Evolutionary conservation across 1,284 basidiomycete genomes (phyloP).

Genomic region (Rhizopogon parksii): DNA sequence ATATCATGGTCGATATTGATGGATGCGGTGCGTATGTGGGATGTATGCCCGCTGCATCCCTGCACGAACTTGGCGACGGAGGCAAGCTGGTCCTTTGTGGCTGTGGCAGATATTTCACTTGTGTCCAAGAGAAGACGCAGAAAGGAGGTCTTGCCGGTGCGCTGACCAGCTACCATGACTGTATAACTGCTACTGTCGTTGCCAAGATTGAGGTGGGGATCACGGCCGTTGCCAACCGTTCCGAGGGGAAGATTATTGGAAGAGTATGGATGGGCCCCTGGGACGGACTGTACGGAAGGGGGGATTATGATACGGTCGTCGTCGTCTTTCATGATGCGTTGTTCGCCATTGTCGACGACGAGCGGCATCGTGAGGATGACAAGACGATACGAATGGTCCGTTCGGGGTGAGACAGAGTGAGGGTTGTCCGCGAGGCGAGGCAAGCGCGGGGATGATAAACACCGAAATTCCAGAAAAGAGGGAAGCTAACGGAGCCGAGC

Average conservation of each 20-base stretch:
- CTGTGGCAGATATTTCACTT: slow-evolving; percentile 48
- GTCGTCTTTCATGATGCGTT: slow-evolving; percentile 10
- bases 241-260: slow-evolving; percentile 25
- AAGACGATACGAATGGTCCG: slow-evolving; percentile 11
- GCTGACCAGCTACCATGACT: slow-evolving; percentile 68
- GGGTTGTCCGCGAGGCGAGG: slow-evolving; percentile 34
- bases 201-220: slow-evolving; percentile 15
- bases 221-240: slow-evolving; percentile 20
- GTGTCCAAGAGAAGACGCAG: slow-evolving; percentile 74
- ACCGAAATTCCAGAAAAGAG: slow-evolving; percentile 24
- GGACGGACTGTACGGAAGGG: slow-evolving; percentile 21
- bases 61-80: slow-evolving; percentile 73
- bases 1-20: slow-evolving; percentile 57
- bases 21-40: slow-evolving; percentile 58
- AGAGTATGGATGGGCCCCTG: slow-evolving; percentile 11
- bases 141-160: slow-evolving; percentile 76
- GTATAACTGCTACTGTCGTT: slow-evolving; percentile 40
- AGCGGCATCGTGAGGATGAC: slow-evolving; percentile 21
- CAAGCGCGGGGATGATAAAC: slow-evolving; percentile 32
- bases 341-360: slow-evolving; percentile 28
- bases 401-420: slow-evolving; percentile 28
- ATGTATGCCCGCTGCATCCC: slow-evolving; percentile 58
- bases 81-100: slow-evolving; percentile 62
- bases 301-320: slow-evolving; percentile 12
- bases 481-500: slow-evolving; percentile 32